Evolutionary conservation across 805 yeast genomes (phyloP).

Genomic region (Candida vaughaniae): DNA sequence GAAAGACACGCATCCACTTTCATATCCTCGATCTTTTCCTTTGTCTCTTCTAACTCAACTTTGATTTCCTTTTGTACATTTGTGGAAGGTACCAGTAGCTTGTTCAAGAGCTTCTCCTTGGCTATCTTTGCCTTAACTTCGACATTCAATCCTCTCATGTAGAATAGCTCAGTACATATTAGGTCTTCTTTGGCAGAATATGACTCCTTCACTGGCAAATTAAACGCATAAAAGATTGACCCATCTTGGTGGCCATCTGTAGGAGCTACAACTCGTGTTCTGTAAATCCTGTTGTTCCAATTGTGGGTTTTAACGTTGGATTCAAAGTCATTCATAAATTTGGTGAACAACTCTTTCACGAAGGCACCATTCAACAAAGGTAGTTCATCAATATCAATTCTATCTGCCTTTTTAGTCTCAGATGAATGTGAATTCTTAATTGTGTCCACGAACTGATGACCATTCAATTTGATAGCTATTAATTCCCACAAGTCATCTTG

Average conservation of each 20-base stretch:
- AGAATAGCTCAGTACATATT: constrained; percentile 22
- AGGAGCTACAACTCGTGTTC: constrained; percentile 3
- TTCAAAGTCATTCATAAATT: constrained; percentile 17
- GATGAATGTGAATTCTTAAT: constrained; percentile 4
- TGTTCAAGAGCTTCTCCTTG: constrained; percentile 2
- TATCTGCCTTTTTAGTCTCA: background rate
- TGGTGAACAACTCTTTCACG: constrained; percentile 20
- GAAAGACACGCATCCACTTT: constrained; percentile 19
- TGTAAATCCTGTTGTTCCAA: constrained; percentile 8
- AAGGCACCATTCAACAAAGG: constrained; percentile 27
- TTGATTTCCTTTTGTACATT: background rate
- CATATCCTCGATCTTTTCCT: constrained; percentile 15
- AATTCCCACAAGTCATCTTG: constrained; percentile 34
- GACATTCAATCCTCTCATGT: constrained; percentile 20
- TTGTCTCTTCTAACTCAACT: constrained; percentile 13
- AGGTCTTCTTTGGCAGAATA: constrained; percentile 14
- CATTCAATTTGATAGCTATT: constrained; percentile 32
- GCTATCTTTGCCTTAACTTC: constrained; percentile 16
- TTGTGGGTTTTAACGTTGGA: constrained; percentile 6
- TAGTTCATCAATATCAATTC: constrained; percentile 15
- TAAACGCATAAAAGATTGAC: constrained; percentile 11
- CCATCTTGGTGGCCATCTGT: constrained; percentile 1
- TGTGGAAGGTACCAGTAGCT: background rate
- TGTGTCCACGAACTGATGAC: constrained; percentile 15
- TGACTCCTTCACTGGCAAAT: constrained; percentile 16